phyloP scores from a whole-genome alignment of 1,139 yeast genomes.

The Williopsis jadinii region DNA sequence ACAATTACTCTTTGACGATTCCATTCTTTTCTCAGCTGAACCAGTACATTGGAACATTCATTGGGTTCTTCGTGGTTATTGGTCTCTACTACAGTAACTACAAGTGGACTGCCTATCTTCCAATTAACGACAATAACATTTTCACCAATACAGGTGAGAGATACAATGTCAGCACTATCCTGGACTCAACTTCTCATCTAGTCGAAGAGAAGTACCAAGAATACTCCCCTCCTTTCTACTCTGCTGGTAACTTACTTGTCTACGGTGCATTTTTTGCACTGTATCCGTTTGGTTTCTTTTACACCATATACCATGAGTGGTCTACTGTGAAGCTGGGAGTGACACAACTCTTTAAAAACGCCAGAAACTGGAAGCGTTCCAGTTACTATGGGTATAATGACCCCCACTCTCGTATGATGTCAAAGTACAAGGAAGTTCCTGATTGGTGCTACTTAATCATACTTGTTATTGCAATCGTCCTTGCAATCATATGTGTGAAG shows the following conservation, averaged over 20 bases:
- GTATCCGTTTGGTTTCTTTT: conserved; percentile 52
- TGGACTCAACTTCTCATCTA: conserved; percentile 20
- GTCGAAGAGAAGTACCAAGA: conserved; percentile 33
- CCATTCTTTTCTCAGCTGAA: conserved; percentile 55
- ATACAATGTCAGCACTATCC: conserved; percentile 23
- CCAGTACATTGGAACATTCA: conserved; percentile 38
- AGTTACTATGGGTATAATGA: conserved; percentile 26
- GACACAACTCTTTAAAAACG: conserved; percentile 12
- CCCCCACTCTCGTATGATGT: conserved; percentile 51
- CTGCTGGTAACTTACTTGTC: conserved; percentile 47
- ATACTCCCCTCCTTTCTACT: conserved; percentile 51
- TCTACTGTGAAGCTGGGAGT: conserved; percentile 15
- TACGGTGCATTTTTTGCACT: conserved; percentile 54
- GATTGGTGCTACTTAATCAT: conserved; percentile 49
- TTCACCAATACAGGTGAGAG: conserved; percentile 42
- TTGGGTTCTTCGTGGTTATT: conserved; percentile 36
- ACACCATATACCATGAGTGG: conserved; percentile 27
- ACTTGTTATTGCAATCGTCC: conserved; percentile 39
- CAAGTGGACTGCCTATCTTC: conserved; percentile 46
- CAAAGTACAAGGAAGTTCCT: conserved; percentile 51
- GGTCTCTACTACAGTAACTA: conserved; percentile 42
- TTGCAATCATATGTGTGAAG: conserved; percentile 42
- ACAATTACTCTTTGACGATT: conserved; percentile 58
- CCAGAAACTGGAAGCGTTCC: conserved; percentile 4
- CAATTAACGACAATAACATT: conserved; percentile 30